Evolutionary conservation across 371 early-diverging fungal species (phyloP).

Genomic region (Capniomyces stellatus): DNA sequence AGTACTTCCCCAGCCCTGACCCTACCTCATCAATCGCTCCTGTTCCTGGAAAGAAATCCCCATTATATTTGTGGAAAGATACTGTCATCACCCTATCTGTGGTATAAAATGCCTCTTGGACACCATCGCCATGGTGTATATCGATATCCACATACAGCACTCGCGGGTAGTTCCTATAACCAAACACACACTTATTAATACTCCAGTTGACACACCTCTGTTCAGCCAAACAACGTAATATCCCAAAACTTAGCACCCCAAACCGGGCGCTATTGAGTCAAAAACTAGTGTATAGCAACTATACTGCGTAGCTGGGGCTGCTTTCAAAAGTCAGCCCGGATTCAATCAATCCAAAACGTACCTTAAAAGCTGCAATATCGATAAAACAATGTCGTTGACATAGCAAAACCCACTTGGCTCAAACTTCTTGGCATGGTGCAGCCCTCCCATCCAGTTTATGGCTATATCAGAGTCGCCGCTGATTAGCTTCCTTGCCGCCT

Average conservation of each 20-base stretch:
- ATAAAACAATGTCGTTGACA: constrained; percentile 88
- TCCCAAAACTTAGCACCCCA: too few species aligned
- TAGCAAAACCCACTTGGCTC: constrained; percentile 94
- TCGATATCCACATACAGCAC: constrained; percentile 92
- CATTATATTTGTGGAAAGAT: constrained; percentile 87
- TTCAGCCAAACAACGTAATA: too few species aligned
- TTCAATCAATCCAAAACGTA: too few species aligned
- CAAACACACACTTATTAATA: too few species aligned
- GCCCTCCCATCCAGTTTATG: constrained; percentile 91
- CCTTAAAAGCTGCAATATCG: constrained; percentile 69
- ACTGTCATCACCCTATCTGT: constrained; percentile 87
- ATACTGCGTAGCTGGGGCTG: too few species aligned
- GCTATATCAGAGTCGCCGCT: constrained; percentile 61
- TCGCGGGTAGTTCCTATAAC: constrained; percentile 54
- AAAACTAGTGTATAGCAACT: too few species aligned
- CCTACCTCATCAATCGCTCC: constrained; percentile 71
- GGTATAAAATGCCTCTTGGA: constrained; percentile 84
- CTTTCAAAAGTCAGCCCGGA: too few species aligned
- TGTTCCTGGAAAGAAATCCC: constrained; percentile 87
- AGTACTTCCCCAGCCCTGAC: constrained; percentile 50
- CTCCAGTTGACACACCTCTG: too few species aligned
- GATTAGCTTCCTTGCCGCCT: constrained; percentile 62
- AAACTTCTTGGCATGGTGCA: constrained; percentile 89
- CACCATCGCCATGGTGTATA: constrained; percentile 95
- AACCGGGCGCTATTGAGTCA: too few species aligned